phyloP scores from a whole-genome alignment of 2,329 filamentous ascomycete species.

The Chrysosporium keratinophilum region DNA sequence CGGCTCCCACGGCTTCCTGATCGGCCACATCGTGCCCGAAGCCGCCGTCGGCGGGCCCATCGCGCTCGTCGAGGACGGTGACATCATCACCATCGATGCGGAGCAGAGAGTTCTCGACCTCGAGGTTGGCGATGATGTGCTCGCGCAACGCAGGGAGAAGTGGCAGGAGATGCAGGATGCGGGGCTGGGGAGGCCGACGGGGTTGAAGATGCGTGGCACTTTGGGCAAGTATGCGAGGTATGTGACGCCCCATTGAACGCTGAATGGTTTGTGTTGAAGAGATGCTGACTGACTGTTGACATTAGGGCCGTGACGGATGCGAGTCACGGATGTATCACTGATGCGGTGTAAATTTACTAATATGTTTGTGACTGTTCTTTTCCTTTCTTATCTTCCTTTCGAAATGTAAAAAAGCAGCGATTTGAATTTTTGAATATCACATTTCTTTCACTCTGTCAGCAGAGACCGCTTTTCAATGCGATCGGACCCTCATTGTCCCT shows the following conservation, averaged over 20 bases:
- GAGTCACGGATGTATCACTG: constrained; percentile 41
- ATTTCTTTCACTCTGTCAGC: too few relatives aligned
- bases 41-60: constrained; percentile 83
- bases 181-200: constrained; percentile 40
- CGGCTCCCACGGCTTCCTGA: constrained; percentile 41
- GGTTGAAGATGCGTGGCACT: constrained; percentile 52
- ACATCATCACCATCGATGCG: constrained; percentile 77
- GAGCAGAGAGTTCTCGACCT: constrained; percentile 37
- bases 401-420: not conserved
- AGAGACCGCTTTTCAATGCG: too few relatives aligned
- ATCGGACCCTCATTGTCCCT: too few relatives aligned
- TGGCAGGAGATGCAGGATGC: constrained; percentile 45
- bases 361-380: not conserved
- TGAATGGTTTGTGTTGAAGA: not conserved
- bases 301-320: constrained; percentile 35
- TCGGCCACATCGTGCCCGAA: constrained; percentile 64
- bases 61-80: constrained; percentile 68
- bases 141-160: constrained; percentile 46
- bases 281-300: not conserved
- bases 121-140: constrained; percentile 45
- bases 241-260: constrained; percentile 12
- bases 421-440: not conserved
- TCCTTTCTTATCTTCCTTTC: not conserved
- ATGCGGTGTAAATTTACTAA: constrained; percentile 19
- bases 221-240: constrained; percentile 57